Conservation (phyloP, 129 eudicot species). For the Flaveria brownii region DNA sequence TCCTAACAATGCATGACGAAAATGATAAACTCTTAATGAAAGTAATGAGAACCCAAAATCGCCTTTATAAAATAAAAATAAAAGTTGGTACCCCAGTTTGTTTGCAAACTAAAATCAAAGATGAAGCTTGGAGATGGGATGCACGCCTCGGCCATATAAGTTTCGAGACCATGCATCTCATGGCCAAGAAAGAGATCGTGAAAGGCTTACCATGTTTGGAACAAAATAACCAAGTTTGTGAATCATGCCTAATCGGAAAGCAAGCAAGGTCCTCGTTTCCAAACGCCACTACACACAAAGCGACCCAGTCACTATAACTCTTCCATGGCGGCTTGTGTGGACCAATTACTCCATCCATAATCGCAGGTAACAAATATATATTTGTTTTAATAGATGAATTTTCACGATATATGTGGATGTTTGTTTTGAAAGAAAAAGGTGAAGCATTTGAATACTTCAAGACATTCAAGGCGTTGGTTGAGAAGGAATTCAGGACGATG, state of each 20-base stretch:
- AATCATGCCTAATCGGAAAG: not conserved
- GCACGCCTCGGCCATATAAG: not conserved
- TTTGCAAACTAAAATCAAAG: not conserved
- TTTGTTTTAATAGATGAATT: not conserved
- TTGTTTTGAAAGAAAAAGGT: not conserved
- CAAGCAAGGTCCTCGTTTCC: not conserved
- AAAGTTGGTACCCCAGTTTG: not conserved
- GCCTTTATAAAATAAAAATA: not conserved
- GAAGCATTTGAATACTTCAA: not conserved
- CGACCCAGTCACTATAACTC: not conserved
- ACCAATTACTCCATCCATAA: not conserved
- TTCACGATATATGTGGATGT: not conserved
- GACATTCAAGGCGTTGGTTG: not conserved
- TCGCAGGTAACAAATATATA: not conserved
- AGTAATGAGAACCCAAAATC: not conserved
- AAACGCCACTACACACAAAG: not conserved
- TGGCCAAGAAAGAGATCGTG: no score
- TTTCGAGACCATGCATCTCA: not conserved
- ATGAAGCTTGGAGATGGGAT: not conserved
- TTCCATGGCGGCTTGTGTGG: not conserved
- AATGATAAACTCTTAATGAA: not conserved
- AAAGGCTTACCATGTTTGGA: no score
- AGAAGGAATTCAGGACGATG: not conserved
- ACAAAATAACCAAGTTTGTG: not conserved
- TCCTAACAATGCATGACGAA: not conserved